phyloP scores from a whole-genome alignment of 2,329 filamentous ascomycete species.

The Apiospora sp. region DNA sequence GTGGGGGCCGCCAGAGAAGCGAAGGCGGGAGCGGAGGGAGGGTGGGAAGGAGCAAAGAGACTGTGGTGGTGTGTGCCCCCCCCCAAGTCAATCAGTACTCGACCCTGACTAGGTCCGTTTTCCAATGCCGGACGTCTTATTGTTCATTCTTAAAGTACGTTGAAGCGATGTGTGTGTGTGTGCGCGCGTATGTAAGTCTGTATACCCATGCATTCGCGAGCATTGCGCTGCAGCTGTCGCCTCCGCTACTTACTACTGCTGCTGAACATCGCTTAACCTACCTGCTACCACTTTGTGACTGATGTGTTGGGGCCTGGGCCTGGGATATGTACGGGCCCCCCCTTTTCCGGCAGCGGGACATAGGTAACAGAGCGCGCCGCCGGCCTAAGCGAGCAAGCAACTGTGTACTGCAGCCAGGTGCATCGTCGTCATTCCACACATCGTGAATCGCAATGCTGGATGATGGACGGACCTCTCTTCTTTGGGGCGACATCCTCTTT shows the following conservation, averaged over 20 bases:
- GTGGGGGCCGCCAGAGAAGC: conserved; percentile 11
- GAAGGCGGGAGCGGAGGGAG: not conserved
- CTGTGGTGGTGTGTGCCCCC: conserved; percentile 3
- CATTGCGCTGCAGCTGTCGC: not conserved
- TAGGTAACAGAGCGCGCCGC: not conserved
- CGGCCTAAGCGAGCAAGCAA: not conserved
- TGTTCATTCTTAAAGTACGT: not conserved
- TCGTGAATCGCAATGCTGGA: not conserved
- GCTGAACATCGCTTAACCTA: not conserved
- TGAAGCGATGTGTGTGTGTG: conserved; percentile 1
- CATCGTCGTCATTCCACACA: not conserved
- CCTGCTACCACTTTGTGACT: not conserved
- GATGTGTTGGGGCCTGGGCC: not conserved
- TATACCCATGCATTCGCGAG: not conserved
- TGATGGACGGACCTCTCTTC: not conserved
- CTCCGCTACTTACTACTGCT: not conserved
- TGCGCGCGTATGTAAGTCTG: not conserved
- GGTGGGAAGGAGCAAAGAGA: not conserved
- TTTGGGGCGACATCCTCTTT: not conserved
- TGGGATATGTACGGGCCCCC: not conserved
- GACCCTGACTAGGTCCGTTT: not conserved
- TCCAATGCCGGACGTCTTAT: not conserved
- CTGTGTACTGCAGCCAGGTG: not conserved
- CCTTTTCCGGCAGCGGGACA: not conserved
- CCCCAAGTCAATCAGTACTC: not conserved